Base-by-base conservation (phyloP, 164 flowering plant species). In the Cinnamomum chago region DNA sequence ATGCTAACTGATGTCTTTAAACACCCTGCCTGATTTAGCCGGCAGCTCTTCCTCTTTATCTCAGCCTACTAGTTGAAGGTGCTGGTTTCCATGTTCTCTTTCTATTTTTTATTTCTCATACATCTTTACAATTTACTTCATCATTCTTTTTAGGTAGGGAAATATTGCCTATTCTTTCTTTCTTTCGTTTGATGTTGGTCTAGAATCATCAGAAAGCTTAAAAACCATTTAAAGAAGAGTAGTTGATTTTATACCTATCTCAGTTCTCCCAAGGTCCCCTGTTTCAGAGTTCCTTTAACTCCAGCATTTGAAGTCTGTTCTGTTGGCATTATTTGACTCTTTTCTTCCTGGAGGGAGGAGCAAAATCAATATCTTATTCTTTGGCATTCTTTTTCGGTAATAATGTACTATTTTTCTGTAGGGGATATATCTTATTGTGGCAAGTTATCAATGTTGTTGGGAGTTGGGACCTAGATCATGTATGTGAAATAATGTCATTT, bases 41-140 rank as follows among this genome's bases (percentile, higher is more conserved):
- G 94, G 93, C 40, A 81, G 86, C 58, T 90, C 91, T 22, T 83
- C 90, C 27, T 81, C 91, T 20, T 75, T 81, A 66, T 80, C 92
- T 73, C 93, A 83, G 86, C 89, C 89, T 67, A 83, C 79, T 77
- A 85, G 82, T 87, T 40, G 25, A 73, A 17, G 62, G 18, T 0
- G 28, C 14, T 12, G 20, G 60, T 10, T 30, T 62, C 27, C 20
- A 66, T 23, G 47, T 78, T 17, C 50, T 64, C 62, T 67, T 72
- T 70, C 40, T 58, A 67, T 64, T 58, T 9, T 73, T 50, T 60
- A 30, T 51, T 40, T 60, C 13, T 40, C 65, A 50, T n/a, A 51
- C 70, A 60, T 30, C 62, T 50, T 40, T 71, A 40, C 47, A 40
- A 1, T 40, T 40, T 70, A 84, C 35, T 30, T 30, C 71, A 82